Base-by-base conservation (phyloP, 805 yeast species). In the Saccharomycopsis malanga region DNA sequence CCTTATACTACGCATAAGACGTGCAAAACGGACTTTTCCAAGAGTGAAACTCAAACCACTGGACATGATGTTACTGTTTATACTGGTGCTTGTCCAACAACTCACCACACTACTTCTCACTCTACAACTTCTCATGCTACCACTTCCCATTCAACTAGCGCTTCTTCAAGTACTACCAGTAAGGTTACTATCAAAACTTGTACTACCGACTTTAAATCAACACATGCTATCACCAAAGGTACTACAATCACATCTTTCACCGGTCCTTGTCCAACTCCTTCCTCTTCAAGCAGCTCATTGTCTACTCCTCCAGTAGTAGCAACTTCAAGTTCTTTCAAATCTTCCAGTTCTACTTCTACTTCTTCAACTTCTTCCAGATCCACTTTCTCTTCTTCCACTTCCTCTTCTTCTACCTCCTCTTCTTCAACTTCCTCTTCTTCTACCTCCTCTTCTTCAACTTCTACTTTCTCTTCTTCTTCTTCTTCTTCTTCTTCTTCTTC, bases 11-110 rank as follows among this genome's bases (percentile, higher is more conserved):
- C 42, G 15, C 29, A n/a, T 34, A 23, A 22, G 14, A 39, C 42
- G 9, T 39, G 42, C 20, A 39, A n/a, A 14, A 7, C 30, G 4
- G 36, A 32, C 17, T 32, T 32, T 18, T 12, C 9, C 7, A 12
- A 14, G 6, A 22, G 24, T 9, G 7, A 12, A 17, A 18, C 40
- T 7, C 7, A 12, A 6, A 22, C 27, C 23, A 6, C 12, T 22
- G 40, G n/a, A 17, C 24, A 20, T n/a, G 27, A 37, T 22, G 27
- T 37, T 20, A 37, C 40, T 37, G 18, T 39, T 34, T 39, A 39
- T 20, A 39, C 42, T 39, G 42, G 42, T 21, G 17, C 42, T 14
- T 39, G 42, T 34, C 15, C 34, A n/a, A 39, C 42, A 10, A 7
- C 38, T 29, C n/a, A n/a, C n/a, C n/a, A n/a, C n/a, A n/a, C n/a